Percentiles rank a stretch among this genome's conserved stretches.
Conservation (phyloP, 2,329 filamentous ascomycete species). For the Alternaria rosae region DNA sequence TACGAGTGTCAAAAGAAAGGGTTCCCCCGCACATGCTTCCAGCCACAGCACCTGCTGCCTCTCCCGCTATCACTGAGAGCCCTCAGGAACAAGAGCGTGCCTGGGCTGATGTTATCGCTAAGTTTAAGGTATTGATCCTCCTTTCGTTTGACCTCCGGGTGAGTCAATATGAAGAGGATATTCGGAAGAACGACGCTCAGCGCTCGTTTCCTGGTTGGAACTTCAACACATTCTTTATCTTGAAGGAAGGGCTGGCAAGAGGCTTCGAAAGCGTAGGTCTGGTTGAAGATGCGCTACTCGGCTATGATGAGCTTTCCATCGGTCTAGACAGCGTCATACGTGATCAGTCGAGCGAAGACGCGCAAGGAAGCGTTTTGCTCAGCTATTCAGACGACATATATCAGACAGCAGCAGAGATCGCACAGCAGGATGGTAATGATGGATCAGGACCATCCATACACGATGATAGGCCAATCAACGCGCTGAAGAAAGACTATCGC, state of each 20-base stretch:
- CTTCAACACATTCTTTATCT: slow-evolving; percentile 98
- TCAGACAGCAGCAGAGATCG: slow-evolving; percentile 48
- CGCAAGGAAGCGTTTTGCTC: slow-evolving; percentile 76
- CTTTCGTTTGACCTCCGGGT: slow-evolving; percentile 90
- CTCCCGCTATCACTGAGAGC: slow-evolving; percentile 62
- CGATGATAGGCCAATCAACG: slow-evolving; percentile 48
- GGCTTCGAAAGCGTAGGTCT: slow-evolving; percentile 96
- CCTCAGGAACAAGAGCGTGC: slow-evolving; percentile 80
- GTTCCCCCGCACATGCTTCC: slow-evolving; percentile 57
- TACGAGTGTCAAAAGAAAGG: slow-evolving; percentile 69
- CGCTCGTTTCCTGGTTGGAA: slow-evolving; percentile 93
- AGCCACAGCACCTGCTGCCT: slow-evolving; percentile 47
- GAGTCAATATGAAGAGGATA: slow-evolving; percentile 94
- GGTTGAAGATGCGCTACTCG: slow-evolving; percentile 91
- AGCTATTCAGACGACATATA: slow-evolving; percentile 77
- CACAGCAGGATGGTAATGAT: slow-evolving; percentile 26
- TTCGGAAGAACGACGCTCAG: slow-evolving; percentile 90
- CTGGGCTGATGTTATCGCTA: slow-evolving; percentile 83
- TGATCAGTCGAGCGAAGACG: slow-evolving; percentile 70
- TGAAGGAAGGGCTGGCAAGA: slow-evolving; percentile 92
- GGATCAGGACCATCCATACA: slow-evolving; percentile 29
- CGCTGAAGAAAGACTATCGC: slow-evolving; percentile 76
- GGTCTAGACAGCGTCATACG: slow-evolving; percentile 83
- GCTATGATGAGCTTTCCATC: slow-evolving; percentile 91
- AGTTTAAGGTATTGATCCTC: slow-evolving; percentile 86